Conservation (phyloP, 495 filamentous ascomycete genomes). For the Elaphomyces granulatus region DNA sequence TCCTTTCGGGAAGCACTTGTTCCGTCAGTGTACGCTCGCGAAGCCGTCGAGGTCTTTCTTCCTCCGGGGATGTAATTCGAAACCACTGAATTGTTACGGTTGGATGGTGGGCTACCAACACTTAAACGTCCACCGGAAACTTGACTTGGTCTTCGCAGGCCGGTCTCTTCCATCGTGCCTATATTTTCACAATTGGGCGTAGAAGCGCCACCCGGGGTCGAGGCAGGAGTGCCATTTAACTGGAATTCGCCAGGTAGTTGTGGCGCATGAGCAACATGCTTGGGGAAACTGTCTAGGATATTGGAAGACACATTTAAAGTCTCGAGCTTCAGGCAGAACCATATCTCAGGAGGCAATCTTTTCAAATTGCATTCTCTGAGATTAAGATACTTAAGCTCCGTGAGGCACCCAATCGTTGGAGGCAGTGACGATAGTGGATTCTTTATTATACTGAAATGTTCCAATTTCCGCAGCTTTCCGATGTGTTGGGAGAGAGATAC, state of each 20-base stretch:
- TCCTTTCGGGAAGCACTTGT: constrained; percentile 66
- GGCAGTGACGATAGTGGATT: constrained; percentile 77
- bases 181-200: constrained; percentile 69
- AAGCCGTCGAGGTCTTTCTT: constrained; percentile 73
- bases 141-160: constrained; percentile 66
- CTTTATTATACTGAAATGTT: constrained; percentile 85
- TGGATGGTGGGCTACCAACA: constrained; percentile 56
- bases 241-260: constrained; percentile 37
- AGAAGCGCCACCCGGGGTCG: constrained; percentile 36
- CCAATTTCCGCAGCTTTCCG: constrained; percentile 67
- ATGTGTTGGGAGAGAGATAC: constrained; percentile 73
- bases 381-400: constrained; percentile 72
- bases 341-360: constrained; percentile 77
- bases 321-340: constrained; percentile 79
- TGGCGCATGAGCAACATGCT: constrained; percentile 51
- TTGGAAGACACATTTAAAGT: constrained; percentile 94
- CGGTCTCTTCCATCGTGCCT: constrained; percentile 47
- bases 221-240: constrained; percentile 29
- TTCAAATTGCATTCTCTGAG: constrained; percentile 84
- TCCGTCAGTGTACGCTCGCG: constrained; percentile 44
- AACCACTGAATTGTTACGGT: constrained; percentile 68
- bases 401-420: constrained; percentile 68
- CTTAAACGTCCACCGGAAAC: constrained; percentile 60
- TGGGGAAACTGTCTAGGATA: constrained; percentile 76
- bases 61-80: constrained; percentile 61